Conservation (phyloP, 2,329 filamentous ascomycete species). For the Fusarium oxysporum region DNA sequence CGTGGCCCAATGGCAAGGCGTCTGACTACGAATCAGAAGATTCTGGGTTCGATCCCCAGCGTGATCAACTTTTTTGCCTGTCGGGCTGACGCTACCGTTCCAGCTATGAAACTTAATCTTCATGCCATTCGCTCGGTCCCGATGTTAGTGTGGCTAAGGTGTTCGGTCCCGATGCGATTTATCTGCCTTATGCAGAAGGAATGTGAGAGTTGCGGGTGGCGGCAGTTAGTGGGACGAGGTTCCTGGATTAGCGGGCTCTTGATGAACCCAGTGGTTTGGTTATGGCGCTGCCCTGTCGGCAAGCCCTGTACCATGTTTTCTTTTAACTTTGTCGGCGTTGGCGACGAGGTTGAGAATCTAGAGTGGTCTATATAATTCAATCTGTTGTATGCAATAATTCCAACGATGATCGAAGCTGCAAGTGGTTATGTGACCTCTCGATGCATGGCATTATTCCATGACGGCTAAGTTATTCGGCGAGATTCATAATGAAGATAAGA, state of each 20-base stretch:
- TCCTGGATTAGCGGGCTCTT: background rate
- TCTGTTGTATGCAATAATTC: no score
- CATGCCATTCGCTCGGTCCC: background rate
- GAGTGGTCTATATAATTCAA: background rate
- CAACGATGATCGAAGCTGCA: background rate
- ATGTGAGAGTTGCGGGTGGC: background rate
- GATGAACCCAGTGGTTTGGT: background rate
- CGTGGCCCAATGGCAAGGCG: conserved; percentile 50
- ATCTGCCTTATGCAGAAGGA: background rate
- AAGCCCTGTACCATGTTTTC: no score
- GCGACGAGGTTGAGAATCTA: background rate
- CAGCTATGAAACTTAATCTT: background rate
- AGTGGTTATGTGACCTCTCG: background rate
- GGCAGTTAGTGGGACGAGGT: background rate
- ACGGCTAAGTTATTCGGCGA: background rate
- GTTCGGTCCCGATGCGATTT: background rate
- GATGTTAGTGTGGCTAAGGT: background rate
- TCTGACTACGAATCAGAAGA: conserved; percentile 52
- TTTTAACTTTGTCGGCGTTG: background rate
- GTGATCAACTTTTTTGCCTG: conserved; percentile 27
- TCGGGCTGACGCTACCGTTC: no score
- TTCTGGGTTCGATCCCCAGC: conserved; percentile 49
- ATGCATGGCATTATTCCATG: background rate
- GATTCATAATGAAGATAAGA: accelerated
- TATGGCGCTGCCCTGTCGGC: background rate